phyloP scores from a whole-genome alignment of 805 yeast genomes.

The Tetrapisispora phaffii region DNA sequence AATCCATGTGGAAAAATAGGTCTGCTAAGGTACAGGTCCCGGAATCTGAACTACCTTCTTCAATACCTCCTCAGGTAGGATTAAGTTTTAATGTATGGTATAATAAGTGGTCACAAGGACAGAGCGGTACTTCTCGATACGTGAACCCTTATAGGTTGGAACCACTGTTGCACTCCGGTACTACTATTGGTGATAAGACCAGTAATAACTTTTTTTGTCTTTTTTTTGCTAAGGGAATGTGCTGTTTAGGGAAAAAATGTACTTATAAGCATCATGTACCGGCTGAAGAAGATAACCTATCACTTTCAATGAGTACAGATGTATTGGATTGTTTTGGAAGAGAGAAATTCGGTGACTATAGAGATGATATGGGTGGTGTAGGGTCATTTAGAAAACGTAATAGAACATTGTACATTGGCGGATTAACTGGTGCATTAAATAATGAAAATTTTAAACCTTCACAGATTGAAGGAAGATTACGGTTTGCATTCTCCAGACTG shows the following conservation, averaged over 20 bases:
- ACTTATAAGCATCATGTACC: conserved; percentile 75
- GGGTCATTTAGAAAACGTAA: conserved; percentile 70
- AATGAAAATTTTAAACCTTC: conserved; percentile 31
- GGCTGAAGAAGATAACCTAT: conserved; percentile 41
- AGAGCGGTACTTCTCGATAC: conserved; percentile 32
- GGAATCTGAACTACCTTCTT: conserved; percentile 43
- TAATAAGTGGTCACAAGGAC: conserved; percentile 65
- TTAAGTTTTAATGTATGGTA: conserved; percentile 81
- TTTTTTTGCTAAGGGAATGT: conserved; percentile 82
- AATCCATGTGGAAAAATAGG: conserved; percentile 25
- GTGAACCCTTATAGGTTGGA: conserved; percentile 53
- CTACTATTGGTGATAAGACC: conserved; percentile 54
- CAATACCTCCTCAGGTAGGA: conserved; percentile 72
- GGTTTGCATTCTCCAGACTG: conserved; percentile 48
- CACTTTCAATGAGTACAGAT: conserved; percentile 36
- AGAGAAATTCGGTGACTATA: conserved; percentile 67
- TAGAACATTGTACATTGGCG: conserved; percentile 69
- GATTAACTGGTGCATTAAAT: conserved; percentile 36
- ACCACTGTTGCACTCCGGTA: conserved; percentile 58
- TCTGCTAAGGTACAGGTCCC: conserved; percentile 72
- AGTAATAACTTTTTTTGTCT: conserved; percentile 52
- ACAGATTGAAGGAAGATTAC: conserved; percentile 32
- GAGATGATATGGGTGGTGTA: conserved; percentile 92
- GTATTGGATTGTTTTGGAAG: conserved; percentile 83
- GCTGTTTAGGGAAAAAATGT: conserved; percentile 70